Evolutionary conservation across 805 yeast species (phyloP), one percentile per base, ranked within the genome.

Genomic region (Ogataea ganodermae): DNA sequence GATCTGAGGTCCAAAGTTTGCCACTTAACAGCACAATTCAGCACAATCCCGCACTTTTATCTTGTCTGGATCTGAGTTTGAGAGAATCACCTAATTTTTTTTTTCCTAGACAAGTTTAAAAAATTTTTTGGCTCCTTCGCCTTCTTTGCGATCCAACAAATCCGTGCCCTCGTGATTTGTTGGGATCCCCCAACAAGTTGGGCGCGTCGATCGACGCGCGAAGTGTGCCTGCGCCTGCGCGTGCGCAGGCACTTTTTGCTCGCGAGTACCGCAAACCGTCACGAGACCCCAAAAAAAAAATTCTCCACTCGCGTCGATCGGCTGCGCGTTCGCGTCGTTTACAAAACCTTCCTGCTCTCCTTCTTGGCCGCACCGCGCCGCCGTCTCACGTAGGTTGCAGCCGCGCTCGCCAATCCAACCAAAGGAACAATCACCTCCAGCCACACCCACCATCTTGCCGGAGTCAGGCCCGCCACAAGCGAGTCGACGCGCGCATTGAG

Each of bases 401-500:
- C 20, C 8, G 38, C 42, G 14, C 32, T 38, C 30, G 24, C 31
- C 27, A 20, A 5, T 7, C 62, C 65, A 14, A 57, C 14, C 5
- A 59, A 54, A 9, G 60, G 57, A 6, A 57, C 13, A 6, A 57
- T 10, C 7, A 56, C 31, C 24, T 58, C 42, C 16, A 57, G 18
- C 14, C 35, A 36, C 43, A 50, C 56, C 31, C 58, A 48, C 43
- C 45, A 38, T 9, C 31, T 27, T 4, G 48, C 22, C 3, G 87
- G 85, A 20, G 59, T 66, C 9, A 78, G 55, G 8, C 53, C 48
- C 1, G 40, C 42, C 1, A 81, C 64, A 5, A 76, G 55, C 3
- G 55, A 46, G 39, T 77, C 80, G 0, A 85, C 57, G 46, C 73
- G 67, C 0, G 52, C 64, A 30, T 73, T 65, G 14, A 86, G 66